phyloP scores from a whole-genome alignment of 805 yeast species.

The Kodamaea leandrae region DNA sequence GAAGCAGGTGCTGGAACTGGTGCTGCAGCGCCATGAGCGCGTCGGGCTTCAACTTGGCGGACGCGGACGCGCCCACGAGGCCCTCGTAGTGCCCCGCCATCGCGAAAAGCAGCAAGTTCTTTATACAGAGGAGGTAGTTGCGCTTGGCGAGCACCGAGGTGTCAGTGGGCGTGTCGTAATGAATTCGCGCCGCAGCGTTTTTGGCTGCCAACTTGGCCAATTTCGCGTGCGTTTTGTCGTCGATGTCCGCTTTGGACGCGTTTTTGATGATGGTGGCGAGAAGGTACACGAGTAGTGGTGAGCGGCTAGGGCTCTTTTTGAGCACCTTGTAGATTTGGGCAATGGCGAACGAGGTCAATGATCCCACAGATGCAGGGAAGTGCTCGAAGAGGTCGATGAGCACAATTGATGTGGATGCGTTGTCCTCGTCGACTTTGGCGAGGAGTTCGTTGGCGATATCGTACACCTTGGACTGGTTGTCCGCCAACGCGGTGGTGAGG shows the following conservation, averaged over 20 bases:
- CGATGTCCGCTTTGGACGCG: slow-evolving; percentile 37
- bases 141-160: slow-evolving; percentile 28
- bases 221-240: slow-evolving; percentile 39
- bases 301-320: slow-evolving; percentile 30
- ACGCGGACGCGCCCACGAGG: slow-evolving; percentile 34
- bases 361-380: slow-evolving; percentile 35
- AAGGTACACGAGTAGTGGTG: slow-evolving; percentile 29
- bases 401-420: slow-evolving; percentile 21
- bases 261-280: slow-evolving; percentile 31
- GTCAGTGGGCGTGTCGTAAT: slow-evolving; percentile 11
- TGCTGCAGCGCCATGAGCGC: slow-evolving; percentile 40
- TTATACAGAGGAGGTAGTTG: slow-evolving; percentile 32
- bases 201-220: slow-evolving; percentile 32
- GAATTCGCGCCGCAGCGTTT: slow-evolving; percentile 10
- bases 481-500: slow-evolving; percentile 24
- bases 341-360: slow-evolving; percentile 34
- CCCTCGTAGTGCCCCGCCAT: slow-evolving; percentile 37
- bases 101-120: slow-evolving; percentile 32
- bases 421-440: slow-evolving; percentile 22
- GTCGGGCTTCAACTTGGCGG: slow-evolving; percentile 43
- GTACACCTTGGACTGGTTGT: slow-evolving; percentile 33
- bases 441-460: slow-evolving; percentile 38
- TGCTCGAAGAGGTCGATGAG: slow-evolving; percentile 38
- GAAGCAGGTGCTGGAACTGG: slow-evolving; percentile 31
- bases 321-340: slow-evolving; percentile 38